Base-by-base conservation (phyloP, 2,329 filamentous ascomycete species). In the Fusarium avenaceum region DNA sequence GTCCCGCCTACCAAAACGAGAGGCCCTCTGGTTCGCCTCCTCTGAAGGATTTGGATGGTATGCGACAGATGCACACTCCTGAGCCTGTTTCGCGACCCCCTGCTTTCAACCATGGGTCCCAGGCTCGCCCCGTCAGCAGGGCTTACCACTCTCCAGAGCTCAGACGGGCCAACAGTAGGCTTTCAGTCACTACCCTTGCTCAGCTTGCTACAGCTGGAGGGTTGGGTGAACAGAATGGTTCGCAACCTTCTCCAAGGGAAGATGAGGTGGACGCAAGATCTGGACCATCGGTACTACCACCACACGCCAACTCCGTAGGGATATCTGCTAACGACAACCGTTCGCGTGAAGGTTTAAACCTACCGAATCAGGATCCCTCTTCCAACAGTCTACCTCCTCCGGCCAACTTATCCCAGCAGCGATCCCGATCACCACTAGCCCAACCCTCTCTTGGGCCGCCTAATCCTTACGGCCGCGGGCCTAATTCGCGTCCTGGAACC, bases 81-180 rank as follows among this genome's bases (percentile, higher is more conserved):
- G 90, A 92, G 69, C 92, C 92, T 9, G 93, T 97, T 20, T 87
- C 87, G 7, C 83, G 85, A 7, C 94, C 95, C 1, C 95, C 95
- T 4, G 89, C 88, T 13, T 95, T 97, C 76, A 86, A 89, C 47
- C 93, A 97, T 77, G 85, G 86, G 38, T 88, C 94, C 14, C 88
- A 91, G 63, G 86, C 90, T 51, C 86, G 88, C 48, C 94, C 94
- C 7, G 83, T 84, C 2, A 89, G 86, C 61, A 88, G 77, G 44
- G 92, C 92, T 0, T 89, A 92, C 71, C 88, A 92, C 59, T 90
- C 93, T 30, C 87, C 91, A 15, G 92, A 96, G 75, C 84, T 95
- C 72, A 90, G 92, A 65, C 89, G 89, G 67, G 93, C 92, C 51
- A 96, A 93, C 71, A 94, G 91, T 71, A 90, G 93, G 22, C 89